Conservation (phyloP, 176 grass and related monocot species). For the Rhipidocladum racemiflorum region DNA sequence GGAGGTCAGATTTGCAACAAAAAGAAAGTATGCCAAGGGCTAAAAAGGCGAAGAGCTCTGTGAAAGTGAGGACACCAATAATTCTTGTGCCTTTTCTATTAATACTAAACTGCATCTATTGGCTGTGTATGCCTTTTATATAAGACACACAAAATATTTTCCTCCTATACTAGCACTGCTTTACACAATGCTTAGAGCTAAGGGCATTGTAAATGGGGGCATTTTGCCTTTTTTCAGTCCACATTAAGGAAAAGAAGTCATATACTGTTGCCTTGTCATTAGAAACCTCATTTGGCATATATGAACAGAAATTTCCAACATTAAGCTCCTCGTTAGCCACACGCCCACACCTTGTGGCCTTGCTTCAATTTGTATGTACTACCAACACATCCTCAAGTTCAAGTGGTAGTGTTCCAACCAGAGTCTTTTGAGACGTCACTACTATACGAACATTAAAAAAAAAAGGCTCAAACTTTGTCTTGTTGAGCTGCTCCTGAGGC, state of each 20-base stretch:
- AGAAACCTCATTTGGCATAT: slow-evolving; percentile 42
- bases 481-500: not conserved
- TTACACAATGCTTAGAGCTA: slow-evolving; percentile 33
- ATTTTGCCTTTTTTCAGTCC: slow-evolving; percentile 13
- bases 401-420: slow-evolving; percentile 32
- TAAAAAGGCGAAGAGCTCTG: not conserved
- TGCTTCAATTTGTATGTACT: slow-evolving; percentile 13
- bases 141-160: slow-evolving; percentile 33
- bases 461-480: not conserved
- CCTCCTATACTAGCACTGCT: slow-evolving; percentile 20
- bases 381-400: not conserved
- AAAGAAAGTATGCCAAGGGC: no score
- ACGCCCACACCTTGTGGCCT: slow-evolving; percentile 42
- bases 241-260: not conserved
- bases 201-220: slow-evolving; percentile 36
- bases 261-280: slow-evolving; percentile 39
- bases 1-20: no score
- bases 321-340: slow-evolving; percentile 48
- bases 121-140: slow-evolving; percentile 41
- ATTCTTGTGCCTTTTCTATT: slow-evolving; percentile 45
- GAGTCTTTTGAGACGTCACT: slow-evolving; percentile 50
- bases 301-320: slow-evolving; percentile 50
- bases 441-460: slow-evolving; percentile 14
- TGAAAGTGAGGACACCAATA: slow-evolving; percentile 54
- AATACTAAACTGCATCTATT: slow-evolving; percentile 40